Conservation (phyloP, 2,329 filamentous ascomycete species). For the Alternaria ventricosa region DNA sequence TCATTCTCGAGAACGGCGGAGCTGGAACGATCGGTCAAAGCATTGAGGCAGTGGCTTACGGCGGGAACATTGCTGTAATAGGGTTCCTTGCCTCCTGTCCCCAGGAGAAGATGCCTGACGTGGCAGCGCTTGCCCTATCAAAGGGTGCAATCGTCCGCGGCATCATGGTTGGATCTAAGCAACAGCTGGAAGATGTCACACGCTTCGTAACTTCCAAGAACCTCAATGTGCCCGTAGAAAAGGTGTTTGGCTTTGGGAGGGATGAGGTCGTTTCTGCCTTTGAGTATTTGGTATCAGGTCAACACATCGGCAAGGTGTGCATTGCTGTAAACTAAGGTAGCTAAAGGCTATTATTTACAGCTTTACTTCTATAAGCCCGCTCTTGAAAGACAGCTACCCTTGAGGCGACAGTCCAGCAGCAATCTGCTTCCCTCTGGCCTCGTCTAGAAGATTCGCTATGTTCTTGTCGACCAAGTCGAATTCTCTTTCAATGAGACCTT, state of each 20-base stretch:
- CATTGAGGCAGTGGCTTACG: slow-evolving; percentile 53
- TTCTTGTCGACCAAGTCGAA: background rate
- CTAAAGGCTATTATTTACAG: background rate
- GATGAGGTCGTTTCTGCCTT: slow-evolving; percentile 41
- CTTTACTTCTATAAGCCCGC: too few relatives aligned
- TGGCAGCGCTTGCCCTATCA: slow-evolving; percentile 33
- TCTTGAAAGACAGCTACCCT: background rate
- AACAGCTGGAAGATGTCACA: slow-evolving; percentile 52
- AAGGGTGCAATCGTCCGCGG: slow-evolving; percentile 52
- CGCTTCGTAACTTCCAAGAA: slow-evolving; percentile 38
- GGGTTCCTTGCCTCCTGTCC: slow-evolving; percentile 46
- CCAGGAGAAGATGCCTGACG: slow-evolving; percentile 42
- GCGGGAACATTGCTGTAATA: slow-evolving; percentile 55
- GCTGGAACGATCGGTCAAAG: slow-evolving; percentile 49
- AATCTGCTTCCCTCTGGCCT: background rate
- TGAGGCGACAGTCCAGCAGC: background rate
- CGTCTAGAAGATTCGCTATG: background rate
- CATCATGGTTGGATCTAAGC: slow-evolving; percentile 65
- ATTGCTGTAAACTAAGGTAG: slow-evolving; percentile 12
- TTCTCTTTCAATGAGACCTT: background rate
- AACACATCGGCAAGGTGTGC: slow-evolving; percentile 38
- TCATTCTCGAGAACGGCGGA: slow-evolving; percentile 53
- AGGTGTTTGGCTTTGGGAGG: slow-evolving; percentile 38
- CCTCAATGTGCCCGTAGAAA: slow-evolving; percentile 40
- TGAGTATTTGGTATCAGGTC: slow-evolving; percentile 43